Conservation (phyloP, 768 basidiomycete species). For the Boletus sp. region DNA sequence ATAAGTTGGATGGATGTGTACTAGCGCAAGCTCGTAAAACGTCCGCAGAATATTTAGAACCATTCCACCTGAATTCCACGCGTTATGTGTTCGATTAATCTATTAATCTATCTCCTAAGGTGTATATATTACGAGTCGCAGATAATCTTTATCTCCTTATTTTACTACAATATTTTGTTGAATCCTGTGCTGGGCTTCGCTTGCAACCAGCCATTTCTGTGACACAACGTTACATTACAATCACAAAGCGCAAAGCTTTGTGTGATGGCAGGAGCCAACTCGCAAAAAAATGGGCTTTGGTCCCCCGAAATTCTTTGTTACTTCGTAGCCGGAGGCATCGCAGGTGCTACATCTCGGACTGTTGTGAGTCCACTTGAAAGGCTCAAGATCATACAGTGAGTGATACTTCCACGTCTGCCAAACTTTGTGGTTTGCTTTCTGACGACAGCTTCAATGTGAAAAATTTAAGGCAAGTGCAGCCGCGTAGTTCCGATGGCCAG, state of each 20-base stretch:
- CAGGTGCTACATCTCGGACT: conserved; percentile 75
- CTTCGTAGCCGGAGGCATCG: conserved; percentile 54
- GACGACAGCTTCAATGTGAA: conserved; percentile 2
- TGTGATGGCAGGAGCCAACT: conserved; percentile 25
- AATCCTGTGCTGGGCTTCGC: conserved; percentile 14
- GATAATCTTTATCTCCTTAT: not conserved
- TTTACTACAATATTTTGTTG: not conserved
- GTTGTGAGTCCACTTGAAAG: conserved; percentile 91
- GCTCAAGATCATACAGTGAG: conserved; percentile 95
- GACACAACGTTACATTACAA: not conserved
- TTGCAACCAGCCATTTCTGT: not conserved
- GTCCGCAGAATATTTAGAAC: not conserved
- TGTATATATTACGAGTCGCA: not conserved
- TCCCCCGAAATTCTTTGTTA: conserved; percentile 39
- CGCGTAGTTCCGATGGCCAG: conserved; percentile 54
- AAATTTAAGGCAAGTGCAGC: conserved; percentile 81
- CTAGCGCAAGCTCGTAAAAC: no score
- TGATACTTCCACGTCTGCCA: conserved; percentile 10
- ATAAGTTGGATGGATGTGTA: not conserved
- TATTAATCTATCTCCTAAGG: not conserved
- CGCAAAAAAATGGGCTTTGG: conserved; percentile 30
- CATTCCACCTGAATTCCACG: not conserved
- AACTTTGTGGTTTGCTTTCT: not conserved
- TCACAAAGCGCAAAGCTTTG: conserved; percentile 4
- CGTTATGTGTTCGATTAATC: not conserved